phyloP scores from a whole-genome alignment of 139 green algal species.

The Ettlia oleoabundans region DNA sequence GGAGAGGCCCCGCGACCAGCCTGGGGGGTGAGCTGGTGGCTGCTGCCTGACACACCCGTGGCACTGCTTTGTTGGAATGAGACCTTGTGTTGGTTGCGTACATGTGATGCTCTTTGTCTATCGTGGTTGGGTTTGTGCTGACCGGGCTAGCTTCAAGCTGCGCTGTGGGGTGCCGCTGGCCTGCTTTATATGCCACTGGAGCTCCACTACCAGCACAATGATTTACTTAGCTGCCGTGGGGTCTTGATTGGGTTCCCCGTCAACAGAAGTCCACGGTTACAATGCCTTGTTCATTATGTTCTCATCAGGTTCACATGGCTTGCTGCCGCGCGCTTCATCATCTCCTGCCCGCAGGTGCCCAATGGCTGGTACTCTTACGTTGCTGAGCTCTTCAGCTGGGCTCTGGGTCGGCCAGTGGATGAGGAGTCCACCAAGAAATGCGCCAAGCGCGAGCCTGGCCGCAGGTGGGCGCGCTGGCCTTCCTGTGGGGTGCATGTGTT shows the following conservation, averaged over 20 bases:
- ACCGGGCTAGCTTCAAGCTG: too few species aligned
- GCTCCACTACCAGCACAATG: too few species aligned
- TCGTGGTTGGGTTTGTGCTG: too few species aligned
- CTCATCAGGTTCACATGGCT: background rate
- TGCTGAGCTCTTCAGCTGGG: slow-evolving; percentile 78
- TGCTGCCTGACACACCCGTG: background rate
- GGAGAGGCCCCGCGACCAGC: slow-evolving; percentile 72
- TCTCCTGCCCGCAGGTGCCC: slow-evolving; percentile 45
- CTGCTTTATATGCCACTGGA: too few species aligned
- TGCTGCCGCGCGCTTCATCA: background rate
- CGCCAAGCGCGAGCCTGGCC: slow-evolving; percentile 76
- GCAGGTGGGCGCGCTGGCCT: slow-evolving; percentile 46
- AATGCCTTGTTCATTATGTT: background rate
- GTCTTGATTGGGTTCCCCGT: too few species aligned
- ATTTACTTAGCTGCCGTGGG: too few species aligned
- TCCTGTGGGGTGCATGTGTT: background rate
- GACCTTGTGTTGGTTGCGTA: background rate
- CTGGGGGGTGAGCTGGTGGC: slow-evolving; percentile 63
- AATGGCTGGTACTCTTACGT: slow-evolving; percentile 80
- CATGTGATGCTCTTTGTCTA: too few species aligned
- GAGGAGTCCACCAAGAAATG: slow-evolving; percentile 68
- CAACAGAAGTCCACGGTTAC: too few species aligned
- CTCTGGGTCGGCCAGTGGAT: slow-evolving; percentile 51
- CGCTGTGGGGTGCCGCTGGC: too few species aligned
- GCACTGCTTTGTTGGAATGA: background rate